Conservation (phyloP, 1,139 yeast genomes). For the Protomyces lactucae-debilis region DNA sequence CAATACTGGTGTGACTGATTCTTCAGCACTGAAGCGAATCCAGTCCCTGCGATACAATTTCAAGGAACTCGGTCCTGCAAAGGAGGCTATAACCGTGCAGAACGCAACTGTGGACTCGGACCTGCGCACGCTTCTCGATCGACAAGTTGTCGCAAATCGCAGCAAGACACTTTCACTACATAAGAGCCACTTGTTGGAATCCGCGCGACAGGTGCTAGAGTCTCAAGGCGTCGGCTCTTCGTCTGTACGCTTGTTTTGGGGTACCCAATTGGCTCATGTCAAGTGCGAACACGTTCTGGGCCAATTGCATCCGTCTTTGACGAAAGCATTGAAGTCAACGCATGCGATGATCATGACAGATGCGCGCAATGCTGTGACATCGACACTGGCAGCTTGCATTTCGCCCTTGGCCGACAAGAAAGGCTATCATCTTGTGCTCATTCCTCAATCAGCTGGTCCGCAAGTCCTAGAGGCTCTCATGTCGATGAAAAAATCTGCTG, state of each 20-base stretch:
- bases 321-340: not conserved
- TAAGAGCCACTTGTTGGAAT: not conserved
- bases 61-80: not conserved
- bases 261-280: slow-evolving; percentile 17
- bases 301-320: slow-evolving; percentile 1
- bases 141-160: not conserved
- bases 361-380: slow-evolving; percentile 17
- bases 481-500: slow-evolving; percentile 10
- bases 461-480: slow-evolving; percentile 11
- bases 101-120: not conserved
- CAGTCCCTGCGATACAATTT: slow-evolving; percentile 5
- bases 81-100: not conserved
- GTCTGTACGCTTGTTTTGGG: slow-evolving; percentile 19
- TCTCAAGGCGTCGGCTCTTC: slow-evolving; percentile 20
- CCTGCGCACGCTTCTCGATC: not conserved
- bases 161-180: not conserved
- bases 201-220: slow-evolving; percentile 6
- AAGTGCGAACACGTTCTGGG: slow-evolving; percentile 6
- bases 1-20: slow-evolving; percentile 7
- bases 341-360: slow-evolving; percentile 20
- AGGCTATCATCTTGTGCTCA: slow-evolving; percentile 10
- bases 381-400: slow-evolving; percentile 21
- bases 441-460: slow-evolving; percentile 4
- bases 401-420: slow-evolving; percentile 4
- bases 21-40: not conserved